phyloP scores from a whole-genome alignment of 352 stramenopile species.

The Phytophthora sp. region DNA sequence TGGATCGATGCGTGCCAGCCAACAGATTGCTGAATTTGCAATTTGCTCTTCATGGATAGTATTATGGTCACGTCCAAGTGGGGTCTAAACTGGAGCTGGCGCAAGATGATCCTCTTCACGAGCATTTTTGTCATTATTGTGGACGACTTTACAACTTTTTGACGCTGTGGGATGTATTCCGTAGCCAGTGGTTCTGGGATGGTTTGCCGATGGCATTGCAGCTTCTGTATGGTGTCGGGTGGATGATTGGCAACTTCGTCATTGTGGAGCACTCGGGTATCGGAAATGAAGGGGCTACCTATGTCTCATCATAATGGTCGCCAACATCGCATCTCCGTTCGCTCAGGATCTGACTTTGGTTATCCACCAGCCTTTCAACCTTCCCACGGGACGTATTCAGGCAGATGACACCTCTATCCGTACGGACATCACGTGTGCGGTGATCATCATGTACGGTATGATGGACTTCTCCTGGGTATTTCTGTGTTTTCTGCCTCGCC shows the following conservation, averaged over 20 bases:
- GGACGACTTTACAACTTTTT: neutral
- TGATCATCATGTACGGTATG: neutral
- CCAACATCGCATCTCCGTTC: neutral
- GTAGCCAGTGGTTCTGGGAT: neutral
- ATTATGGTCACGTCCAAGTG: neutral
- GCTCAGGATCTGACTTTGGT: no score
- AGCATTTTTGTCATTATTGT: neutral
- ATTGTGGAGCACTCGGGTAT: neutral
- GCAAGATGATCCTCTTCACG: neutral
- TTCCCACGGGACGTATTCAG: no score
- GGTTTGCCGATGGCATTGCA: neutral
- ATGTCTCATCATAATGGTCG: neutral
- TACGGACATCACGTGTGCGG: neutral
- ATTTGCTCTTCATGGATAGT: neutral
- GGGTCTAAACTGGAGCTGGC: neutral
- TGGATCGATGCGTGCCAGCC: no score
- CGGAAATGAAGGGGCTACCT: neutral
- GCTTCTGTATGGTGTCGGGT: no score
- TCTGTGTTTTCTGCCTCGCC: neutral
- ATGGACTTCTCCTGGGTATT: neutral
- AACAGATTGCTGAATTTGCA: no score
- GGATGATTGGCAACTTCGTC: neutral
- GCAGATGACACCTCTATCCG: neutral
- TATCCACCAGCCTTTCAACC: no score
- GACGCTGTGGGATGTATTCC: neutral